These are phyloP conservation scores for Tricholoma saponaceum DNA, from an alignment of 768 basidiomycete species.

Conservation along the genomic window DNA sequence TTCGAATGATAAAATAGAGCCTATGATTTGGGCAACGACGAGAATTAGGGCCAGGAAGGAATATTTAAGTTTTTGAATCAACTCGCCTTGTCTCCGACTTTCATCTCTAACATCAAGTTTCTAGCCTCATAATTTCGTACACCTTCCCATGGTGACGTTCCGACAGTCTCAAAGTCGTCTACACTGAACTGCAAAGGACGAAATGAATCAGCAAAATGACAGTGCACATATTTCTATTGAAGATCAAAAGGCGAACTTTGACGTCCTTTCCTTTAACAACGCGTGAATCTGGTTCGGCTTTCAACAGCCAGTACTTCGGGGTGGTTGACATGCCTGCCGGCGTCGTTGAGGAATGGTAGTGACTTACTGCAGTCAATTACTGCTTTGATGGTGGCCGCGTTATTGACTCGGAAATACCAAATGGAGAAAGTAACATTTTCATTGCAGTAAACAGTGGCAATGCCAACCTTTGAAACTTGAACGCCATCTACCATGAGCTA, in stretches of 20 bases:
- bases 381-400: too few relatives aligned
- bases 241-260: constrained; percentile 41
- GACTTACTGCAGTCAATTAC: too few relatives aligned
- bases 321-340: constrained; percentile 7
- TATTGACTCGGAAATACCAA: too few relatives aligned
- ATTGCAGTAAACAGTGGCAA: too few relatives aligned
- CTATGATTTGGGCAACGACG: constrained; percentile 28
- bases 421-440: too few relatives aligned
- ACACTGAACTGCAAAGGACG: constrained; percentile 62
- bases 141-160: constrained; percentile 85
- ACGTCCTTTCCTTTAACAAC: constrained; percentile 86
- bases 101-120: constrained; percentile 83
- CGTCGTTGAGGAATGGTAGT: background rate
- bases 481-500: too few relatives aligned
- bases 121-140: constrained; percentile 81
- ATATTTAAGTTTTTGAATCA: background rate
- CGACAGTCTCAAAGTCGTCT: constrained; percentile 74
- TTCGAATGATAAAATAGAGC: constrained; percentile 87
- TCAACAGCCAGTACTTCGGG: constrained; percentile 64
- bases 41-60: background rate
- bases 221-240: background rate
- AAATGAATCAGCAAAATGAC: background rate
- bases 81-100: constrained; percentile 64
- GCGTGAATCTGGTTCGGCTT: constrained; percentile 83
- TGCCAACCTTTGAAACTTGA: too few relatives aligned